phyloP scores from a whole-genome alignment of 1,284 basidiomycete species.

The Agaricales sp. region DNA sequence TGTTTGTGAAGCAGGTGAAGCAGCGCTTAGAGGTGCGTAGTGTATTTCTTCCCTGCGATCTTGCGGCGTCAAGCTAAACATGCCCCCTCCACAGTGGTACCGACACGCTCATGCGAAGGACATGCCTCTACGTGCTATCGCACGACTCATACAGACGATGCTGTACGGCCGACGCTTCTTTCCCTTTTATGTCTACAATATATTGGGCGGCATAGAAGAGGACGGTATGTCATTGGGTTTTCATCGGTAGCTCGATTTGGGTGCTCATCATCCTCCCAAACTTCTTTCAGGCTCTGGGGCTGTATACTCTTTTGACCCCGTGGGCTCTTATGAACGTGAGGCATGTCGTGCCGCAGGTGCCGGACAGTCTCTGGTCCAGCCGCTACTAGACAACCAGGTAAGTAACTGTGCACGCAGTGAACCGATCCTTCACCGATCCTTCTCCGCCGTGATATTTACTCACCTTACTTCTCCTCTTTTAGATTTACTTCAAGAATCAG shows the following conservation, averaged over 20 bases:
- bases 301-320: conserved; percentile 95
- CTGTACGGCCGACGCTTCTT: conserved; percentile 91
- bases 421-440: conserved; percentile 4
- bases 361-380: conserved; percentile 84
- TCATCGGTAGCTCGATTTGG: conserved; percentile 9
- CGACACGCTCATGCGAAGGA: conserved; percentile 89
- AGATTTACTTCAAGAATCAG: conserved; percentile 98
- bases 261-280: conserved; percentile 8
- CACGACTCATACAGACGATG: conserved; percentile 92
- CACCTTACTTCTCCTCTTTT: conserved; percentile 11
- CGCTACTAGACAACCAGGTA: conserved; percentile 95
- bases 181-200: conserved; percentile 95
- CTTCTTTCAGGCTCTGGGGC: conserved; percentile 68
- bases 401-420: conserved; percentile 17
- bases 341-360: conserved; percentile 90
- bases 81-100: conserved; percentile 69
- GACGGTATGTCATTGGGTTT: conserved; percentile 56
- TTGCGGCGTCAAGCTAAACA: too few relatives aligned
- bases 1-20: conserved; percentile 91
- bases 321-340: conserved; percentile 92
- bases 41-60: conserved; percentile 6
- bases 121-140: conserved; percentile 87
- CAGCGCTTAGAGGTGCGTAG: conserved; percentile 78
- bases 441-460: conserved; percentile 3
- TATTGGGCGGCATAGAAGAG: conserved; percentile 89